Evolutionary conservation across 2,329 filamentous ascomycete genomes (phyloP).

Genomic region (Aspergillus glaucus): DNA sequence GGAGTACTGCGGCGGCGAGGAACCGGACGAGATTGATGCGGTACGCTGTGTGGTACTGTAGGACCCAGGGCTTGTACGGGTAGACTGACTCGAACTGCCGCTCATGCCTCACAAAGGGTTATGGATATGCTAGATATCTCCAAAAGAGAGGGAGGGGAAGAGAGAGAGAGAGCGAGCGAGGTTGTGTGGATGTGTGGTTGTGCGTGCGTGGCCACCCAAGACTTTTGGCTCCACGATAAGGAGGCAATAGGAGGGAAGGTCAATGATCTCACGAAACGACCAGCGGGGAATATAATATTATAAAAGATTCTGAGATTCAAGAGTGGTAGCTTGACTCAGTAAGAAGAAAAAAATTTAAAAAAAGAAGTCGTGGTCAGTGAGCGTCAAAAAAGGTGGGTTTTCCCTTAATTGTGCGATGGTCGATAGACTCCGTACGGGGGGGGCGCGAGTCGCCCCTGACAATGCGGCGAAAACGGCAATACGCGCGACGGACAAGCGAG

Average conservation of each 20-base stretch:
- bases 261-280: not conserved
- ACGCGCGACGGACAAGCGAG: constrained; percentile 2
- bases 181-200: too few species aligned
- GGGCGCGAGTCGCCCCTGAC: constrained; percentile 1
- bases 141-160: constrained; percentile 1
- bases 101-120: constrained; percentile 31
- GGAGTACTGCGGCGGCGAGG: constrained; percentile 31
- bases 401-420: not conserved
- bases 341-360: not conserved
- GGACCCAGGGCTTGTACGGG: constrained; percentile 37
- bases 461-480: constrained; percentile 1
- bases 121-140: not conserved
- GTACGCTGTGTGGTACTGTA: constrained; percentile 35
- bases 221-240: too few species aligned
- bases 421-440: not conserved
- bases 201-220: too few species aligned
- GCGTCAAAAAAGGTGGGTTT: not conserved
- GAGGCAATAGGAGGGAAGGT: too few species aligned
- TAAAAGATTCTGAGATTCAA: too few species aligned
- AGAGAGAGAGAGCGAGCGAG: constrained; percentile 1
- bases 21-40: constrained; percentile 34
- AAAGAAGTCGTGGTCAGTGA: constrained; percentile 5
- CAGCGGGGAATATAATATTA: not conserved
- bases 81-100: constrained; percentile 36
- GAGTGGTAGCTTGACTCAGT: too few species aligned